phyloP scores from a whole-genome alignment of 2,329 filamentous ascomycete species.

The Verticillium tricorpus region DNA sequence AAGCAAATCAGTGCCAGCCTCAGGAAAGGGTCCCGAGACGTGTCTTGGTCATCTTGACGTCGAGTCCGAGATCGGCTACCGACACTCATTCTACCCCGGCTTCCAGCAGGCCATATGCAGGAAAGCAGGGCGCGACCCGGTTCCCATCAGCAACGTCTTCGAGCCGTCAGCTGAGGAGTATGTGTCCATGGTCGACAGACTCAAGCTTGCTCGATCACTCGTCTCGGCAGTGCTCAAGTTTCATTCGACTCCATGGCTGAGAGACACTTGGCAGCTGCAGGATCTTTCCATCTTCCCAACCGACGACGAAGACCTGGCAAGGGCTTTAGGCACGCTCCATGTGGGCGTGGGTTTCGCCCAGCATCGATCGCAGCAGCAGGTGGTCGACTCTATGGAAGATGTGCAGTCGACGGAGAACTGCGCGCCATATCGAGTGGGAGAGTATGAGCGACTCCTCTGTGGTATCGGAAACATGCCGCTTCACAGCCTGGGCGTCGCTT shows the following conservation, averaged over 20 bases:
- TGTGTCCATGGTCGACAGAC: neutral
- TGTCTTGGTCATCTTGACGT: conserved; percentile 6
- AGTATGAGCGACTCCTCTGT: conserved; percentile 10
- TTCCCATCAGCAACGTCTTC: neutral
- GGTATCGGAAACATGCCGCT: conserved; percentile 19
- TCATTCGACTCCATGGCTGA: conserved; percentile 6
- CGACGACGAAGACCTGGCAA: neutral
- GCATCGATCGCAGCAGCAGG: neutral
- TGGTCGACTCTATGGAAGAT: neutral
- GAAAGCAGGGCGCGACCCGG: neutral
- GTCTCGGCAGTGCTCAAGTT: conserved; percentile 5
- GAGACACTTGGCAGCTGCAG: conserved; percentile 2
- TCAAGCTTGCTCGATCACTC: neutral
- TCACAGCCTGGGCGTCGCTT: conserved; percentile 20
- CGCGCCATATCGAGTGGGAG: neutral
- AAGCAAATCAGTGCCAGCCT: neutral
- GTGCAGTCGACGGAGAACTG: neutral
- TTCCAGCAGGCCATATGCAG: neutral
- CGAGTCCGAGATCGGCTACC: neutral
- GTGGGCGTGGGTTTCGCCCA: conserved; percentile 3
- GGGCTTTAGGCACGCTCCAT: conserved; percentile 1
- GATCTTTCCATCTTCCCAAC: conserved; percentile 6
- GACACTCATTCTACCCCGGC: conserved; percentile 5
- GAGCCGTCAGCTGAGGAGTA: neutral
- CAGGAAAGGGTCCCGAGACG: neutral